phyloP scores from a whole-genome alignment of 441 rosid species.

The Adansonia gregorii region DNA sequence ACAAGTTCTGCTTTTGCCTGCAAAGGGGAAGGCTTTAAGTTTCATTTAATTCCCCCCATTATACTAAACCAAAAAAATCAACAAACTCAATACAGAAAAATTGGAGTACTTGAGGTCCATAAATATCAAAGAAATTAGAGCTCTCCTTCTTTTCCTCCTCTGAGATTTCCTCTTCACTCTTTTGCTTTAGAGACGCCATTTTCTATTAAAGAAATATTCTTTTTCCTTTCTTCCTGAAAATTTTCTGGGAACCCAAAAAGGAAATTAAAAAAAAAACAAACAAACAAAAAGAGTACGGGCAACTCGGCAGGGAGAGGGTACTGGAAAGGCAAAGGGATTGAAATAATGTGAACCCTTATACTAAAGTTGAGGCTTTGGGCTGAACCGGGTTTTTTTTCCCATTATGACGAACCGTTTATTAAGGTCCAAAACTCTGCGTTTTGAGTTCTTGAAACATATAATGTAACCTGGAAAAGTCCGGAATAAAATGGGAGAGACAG shows the following conservation, averaged over 20 bases:
- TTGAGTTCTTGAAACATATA: neutral
- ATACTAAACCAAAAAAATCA: neutral
- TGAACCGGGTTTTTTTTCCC: conserved; percentile 15
- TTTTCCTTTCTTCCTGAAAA: neutral
- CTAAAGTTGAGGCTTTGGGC: neutral
- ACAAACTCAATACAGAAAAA: neutral
- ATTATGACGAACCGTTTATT: neutral
- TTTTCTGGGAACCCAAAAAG: conserved; percentile 53
- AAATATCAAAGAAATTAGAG: conserved; percentile 56
- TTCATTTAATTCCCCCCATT: neutral
- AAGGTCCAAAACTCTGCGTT: conserved; percentile 4
- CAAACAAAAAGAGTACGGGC: neutral
- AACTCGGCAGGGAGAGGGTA: neutral
- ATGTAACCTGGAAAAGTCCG: neutral
- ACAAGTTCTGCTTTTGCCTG: conserved; percentile 88
- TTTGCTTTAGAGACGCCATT: conserved; percentile 47
- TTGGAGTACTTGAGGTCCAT: conserved; percentile 51
- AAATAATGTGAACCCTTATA: conserved; percentile 6
- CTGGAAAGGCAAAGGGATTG: neutral
- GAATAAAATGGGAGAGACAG: neutral
- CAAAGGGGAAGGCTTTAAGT: conserved; percentile 27
- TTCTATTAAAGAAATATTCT: neutral
- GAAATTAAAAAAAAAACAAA: conserved; percentile 14
- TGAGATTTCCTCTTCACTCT: conserved; percentile 31
- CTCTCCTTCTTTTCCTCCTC: conserved; percentile 37